A percentile compares a stretch with the other conserved stretches of the same genome.
Evolutionary conservation across 1,139 yeast species (phyloP).

Genomic region (Ashbya aceris): DNA sequence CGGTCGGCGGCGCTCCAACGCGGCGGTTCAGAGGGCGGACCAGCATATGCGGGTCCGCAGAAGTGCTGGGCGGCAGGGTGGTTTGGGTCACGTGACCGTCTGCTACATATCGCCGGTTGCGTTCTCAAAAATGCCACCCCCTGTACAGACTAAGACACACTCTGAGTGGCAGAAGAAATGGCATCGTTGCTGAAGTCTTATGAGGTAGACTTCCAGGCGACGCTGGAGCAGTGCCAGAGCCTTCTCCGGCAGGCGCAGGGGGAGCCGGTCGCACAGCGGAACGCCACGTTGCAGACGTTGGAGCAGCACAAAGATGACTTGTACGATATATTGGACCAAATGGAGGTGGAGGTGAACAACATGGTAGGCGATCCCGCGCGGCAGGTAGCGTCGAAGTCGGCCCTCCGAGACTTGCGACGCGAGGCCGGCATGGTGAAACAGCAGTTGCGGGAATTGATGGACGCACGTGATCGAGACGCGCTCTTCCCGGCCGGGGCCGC

Average conservation of each 20-base stretch:
- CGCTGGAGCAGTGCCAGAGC: conserved; percentile 22
- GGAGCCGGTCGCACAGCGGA: conserved; percentile 21
- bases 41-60: too few relatives aligned
- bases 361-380: conserved; percentile 15
- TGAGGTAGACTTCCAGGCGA: conserved; percentile 26
- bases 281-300: conserved; percentile 19
- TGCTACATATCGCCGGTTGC: too few relatives aligned
- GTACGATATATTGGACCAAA: conserved; percentile 27
- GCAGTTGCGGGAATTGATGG: conserved; percentile 23
- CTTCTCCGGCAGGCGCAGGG: conserved; percentile 15
- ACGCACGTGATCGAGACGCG: conserved; percentile 22
- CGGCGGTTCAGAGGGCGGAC: too few relatives aligned
- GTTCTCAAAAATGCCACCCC: too few relatives aligned
- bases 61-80: too few relatives aligned
- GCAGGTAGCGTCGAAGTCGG: conserved; percentile 21
- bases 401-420: conserved; percentile 24
- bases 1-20: too few relatives aligned
- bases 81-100: too few relatives aligned
- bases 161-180: conserved; percentile 10
- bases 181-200: conserved; percentile 22
- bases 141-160: too few relatives aligned
- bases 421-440: conserved; percentile 18
- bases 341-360: conserved; percentile 29
- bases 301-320: conserved; percentile 28
- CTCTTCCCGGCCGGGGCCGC: conserved; percentile 17